Percentiles rank a stretch among this genome's conserved stretches.
Conservation (phyloP, 139 green algal genomes). For the Gonium pectorale region DNA sequence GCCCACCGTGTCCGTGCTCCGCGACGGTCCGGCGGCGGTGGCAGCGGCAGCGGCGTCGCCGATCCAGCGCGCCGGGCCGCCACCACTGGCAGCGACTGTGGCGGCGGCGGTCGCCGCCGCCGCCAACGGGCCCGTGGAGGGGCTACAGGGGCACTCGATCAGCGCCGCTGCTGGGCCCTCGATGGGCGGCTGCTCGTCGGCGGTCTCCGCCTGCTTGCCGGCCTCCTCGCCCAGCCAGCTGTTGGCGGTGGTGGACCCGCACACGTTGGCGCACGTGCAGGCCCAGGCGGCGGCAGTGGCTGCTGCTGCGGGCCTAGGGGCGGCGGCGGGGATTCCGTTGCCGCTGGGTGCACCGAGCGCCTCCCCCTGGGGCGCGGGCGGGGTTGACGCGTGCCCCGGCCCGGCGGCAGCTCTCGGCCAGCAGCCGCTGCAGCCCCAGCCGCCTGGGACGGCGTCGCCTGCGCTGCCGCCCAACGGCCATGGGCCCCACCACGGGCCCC, state of each 20-base stretch:
- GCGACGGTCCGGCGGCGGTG: neutral
- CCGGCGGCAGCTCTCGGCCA: no score
- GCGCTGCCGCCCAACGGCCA: neutral
- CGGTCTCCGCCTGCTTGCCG: neutral
- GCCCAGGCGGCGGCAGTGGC: neutral
- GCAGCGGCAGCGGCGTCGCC: neutral
- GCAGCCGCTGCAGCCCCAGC: neutral
- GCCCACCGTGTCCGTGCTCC: neutral
- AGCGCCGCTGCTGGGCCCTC: no score
- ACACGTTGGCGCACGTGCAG: neutral
- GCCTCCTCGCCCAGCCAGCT: neutral
- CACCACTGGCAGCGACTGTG: neutral
- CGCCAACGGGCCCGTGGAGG: no score
- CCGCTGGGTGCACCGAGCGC: neutral
- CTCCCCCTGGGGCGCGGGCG: neutral
- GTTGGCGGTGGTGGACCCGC: neutral
- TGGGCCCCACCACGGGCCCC: neutral
- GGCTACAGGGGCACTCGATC: slow-evolving; percentile 10
- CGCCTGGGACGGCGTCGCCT: neutral
- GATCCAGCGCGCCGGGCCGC: neutral
- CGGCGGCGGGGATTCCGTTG: neutral
- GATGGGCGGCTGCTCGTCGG: neutral
- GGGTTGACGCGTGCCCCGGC: neutral
- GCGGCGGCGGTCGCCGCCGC: neutral
- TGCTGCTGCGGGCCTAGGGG: neutral